phyloP scores from a whole-genome alignment of 2,329 filamentous ascomycete genomes.

The Ophiostoma angusticollis region DNA sequence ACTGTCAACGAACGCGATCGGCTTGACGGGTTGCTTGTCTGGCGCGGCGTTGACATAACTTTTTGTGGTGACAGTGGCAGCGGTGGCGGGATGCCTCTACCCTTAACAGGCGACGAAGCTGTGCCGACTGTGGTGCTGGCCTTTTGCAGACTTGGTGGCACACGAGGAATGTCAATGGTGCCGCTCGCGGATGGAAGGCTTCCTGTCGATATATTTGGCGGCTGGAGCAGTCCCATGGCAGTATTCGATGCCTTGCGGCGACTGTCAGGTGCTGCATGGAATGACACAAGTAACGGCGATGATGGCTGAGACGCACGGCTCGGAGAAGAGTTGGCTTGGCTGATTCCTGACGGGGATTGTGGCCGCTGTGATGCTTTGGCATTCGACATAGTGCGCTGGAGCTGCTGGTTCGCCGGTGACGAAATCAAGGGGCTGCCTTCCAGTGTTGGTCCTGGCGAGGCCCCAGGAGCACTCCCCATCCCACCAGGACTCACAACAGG shows the following conservation, averaged over 20 bases:
- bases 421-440: conserved; percentile 78
- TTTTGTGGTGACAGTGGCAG: conserved; percentile 52
- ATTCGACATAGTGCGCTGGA: conserved; percentile 73
- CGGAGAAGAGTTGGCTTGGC: conserved; percentile 73
- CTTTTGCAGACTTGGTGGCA: conserved; percentile 46
- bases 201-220: conserved; percentile 45
- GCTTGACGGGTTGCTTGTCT: conserved; percentile 47
- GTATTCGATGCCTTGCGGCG: conserved; percentile 87
- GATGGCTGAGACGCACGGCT: conserved; percentile 68
- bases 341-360: conserved; percentile 70
- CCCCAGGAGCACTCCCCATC: conserved; percentile 23
- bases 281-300: conserved; percentile 89
- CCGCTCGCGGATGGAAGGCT: conserved; percentile 51
- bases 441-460: conserved; percentile 54
- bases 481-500: conserved; percentile 32
- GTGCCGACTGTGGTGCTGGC: conserved; percentile 40
- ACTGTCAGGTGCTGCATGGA: conserved; percentile 69
- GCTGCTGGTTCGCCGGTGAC: conserved; percentile 37
- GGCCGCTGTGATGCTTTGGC: conserved; percentile 68
- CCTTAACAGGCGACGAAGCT: conserved; percentile 40
- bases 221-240: conserved; percentile 71
- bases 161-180: conserved; percentile 59
- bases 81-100: conserved; percentile 34
- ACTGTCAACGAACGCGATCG: conserved; percentile 82
- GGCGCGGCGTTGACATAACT: conserved; percentile 44